Percentiles rank a stretch among this genome's conserved stretches.
Conservation (phyloP, 371 early-diverging fungal species). For the Apophysomyces sp. region DNA sequence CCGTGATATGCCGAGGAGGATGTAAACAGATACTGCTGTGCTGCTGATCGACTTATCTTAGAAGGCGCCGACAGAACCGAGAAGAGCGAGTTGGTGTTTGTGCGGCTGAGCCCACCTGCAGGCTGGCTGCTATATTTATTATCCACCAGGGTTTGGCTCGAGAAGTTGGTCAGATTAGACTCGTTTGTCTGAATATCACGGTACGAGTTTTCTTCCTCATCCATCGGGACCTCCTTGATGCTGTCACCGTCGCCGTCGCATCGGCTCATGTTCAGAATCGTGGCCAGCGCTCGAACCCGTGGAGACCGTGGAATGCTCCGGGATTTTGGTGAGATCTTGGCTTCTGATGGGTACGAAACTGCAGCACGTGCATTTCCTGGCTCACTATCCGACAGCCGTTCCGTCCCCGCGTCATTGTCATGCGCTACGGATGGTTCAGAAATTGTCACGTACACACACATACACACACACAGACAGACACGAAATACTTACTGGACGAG, state of each 20-base stretch:
- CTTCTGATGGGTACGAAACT: neutral
- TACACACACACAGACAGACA: neutral
- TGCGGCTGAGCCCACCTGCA: neutral
- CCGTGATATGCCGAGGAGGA: slow-evolving; percentile 6
- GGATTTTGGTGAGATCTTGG: neutral
- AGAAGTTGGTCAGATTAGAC: neutral
- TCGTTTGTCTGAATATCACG: neutral
- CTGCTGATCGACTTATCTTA: slow-evolving; percentile 17
- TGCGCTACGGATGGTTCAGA: neutral
- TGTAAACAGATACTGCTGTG: slow-evolving; percentile 25
- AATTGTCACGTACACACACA: neutral
- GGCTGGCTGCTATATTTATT: neutral
- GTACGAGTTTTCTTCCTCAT: neutral
- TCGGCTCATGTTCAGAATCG: neutral
- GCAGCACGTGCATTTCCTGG: neutral
- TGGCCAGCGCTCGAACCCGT: neutral
- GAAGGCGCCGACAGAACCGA: slow-evolving; percentile 24
- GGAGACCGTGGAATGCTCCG: neutral
- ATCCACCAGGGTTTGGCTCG: neutral
- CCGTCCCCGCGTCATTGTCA: slow-evolving; percentile 1
- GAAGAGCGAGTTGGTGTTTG: slow-evolving; percentile 13
- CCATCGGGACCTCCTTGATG: neutral
- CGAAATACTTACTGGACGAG: neutral
- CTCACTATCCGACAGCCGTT: neutral
- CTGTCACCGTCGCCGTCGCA: neutral